Evolutionary conservation across 495 filamentous ascomycete genomes (phyloP).

Genomic region (Trichoderma erinaceum): DNA sequence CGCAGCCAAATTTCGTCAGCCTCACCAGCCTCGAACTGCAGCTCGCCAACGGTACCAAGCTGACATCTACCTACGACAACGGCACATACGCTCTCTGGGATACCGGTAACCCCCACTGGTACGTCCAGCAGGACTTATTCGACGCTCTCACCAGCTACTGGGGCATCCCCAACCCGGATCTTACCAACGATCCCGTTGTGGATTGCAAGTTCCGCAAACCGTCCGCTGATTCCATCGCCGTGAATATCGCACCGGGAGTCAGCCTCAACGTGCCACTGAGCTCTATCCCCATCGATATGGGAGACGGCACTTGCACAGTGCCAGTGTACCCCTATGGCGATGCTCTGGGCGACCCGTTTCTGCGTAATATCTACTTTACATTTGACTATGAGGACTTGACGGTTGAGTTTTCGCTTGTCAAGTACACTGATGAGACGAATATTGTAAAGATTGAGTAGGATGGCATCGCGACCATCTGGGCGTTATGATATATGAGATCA

Average conservation of each 20-base stretch:
- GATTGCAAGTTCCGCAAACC: constrained; percentile 7
- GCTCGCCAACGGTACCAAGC: background rate
- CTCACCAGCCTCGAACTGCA: background rate
- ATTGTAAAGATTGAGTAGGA: background rate
- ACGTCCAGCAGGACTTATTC: background rate
- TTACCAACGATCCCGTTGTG: background rate
- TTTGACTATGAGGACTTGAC: constrained; percentile 5
- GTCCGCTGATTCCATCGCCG: background rate
- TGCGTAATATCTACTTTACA: background rate
- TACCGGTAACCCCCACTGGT: background rate
- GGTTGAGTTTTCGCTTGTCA: background rate
- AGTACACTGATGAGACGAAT: background rate
- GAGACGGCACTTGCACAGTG: background rate
- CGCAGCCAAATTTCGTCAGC: background rate
- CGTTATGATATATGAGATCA: background rate
- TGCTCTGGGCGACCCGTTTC: background rate
- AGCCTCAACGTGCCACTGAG: background rate
- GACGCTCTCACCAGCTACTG: constrained; percentile 3
- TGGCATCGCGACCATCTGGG: background rate
- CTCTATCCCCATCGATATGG: background rate
- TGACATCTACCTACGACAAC: background rate
- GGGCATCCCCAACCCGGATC: background rate
- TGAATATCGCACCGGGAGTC: background rate
- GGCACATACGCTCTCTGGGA: constrained; percentile 10
- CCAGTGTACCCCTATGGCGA: background rate